Base-by-base conservation (phyloP, 2,329 filamentous ascomycete species). In the Elsinoe perseae region DNA sequence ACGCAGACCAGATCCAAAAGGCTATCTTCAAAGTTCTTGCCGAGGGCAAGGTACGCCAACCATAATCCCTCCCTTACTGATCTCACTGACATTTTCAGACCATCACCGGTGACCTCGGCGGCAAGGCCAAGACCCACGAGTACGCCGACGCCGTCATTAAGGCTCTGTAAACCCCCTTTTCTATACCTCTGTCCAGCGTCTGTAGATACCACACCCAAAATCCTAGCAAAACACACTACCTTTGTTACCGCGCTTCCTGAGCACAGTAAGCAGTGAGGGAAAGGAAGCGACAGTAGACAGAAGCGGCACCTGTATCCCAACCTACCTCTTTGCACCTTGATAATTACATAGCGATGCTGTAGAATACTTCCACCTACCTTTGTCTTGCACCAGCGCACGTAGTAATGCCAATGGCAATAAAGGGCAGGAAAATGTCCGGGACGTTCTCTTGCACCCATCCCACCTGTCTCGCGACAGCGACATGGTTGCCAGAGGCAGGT, bases 1-100 rank as follows among this genome's bases (percentile, higher is more conserved):
- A 97, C 73, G 93, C 93, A 64, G 73, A 79, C 72, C 85, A 84
- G 73, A 97, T 98, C 70, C 89, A 97, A 81, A 87, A 83, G 75
- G 93, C 93, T 64, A 95, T 92, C 70, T 97, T 98, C 74, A 88
- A 87, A 72, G 95, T 91, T 60, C 82, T 98, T 64, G 86, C 90
- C 59, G 91, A 98, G 81, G 93, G 93, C 78, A 96, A 96, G 86
- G 79, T 82, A 70, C 66, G 75, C 67, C 10, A 5, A 56, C 48
- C 12, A 7, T n/a, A 12, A 14, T 30, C 16, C 9, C n/a, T 28
- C 42, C 5, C 18, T 28, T 27, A 14, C 20, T 48, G 10, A 27
- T 8, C 50, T 32, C 10, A 30, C 36, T 58, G 18, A 58, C 25
- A 18, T 44, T 25, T 55, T 56, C 66, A 82, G 80, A 75, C 83